These are phyloP conservation scores for Alternaria sp. DNA, from an alignment of 2,329 filamentous ascomycete species.

Conservation along the genomic window DNA sequence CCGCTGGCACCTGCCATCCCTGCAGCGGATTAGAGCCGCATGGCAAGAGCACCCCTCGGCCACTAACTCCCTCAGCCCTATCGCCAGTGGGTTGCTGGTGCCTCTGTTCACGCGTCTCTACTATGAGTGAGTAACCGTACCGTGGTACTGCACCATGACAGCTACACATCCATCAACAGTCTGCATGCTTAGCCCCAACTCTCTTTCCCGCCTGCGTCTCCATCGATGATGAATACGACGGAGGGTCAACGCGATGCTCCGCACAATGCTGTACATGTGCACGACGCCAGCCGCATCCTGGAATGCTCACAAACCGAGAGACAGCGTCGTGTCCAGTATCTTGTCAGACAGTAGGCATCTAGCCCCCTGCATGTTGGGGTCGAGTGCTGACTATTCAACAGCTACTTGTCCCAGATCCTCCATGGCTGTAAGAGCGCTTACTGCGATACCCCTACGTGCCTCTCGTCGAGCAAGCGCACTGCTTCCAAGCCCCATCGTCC, in stretches of 20 bases:
- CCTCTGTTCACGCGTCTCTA: background rate
- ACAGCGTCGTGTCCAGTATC: conserved; percentile 43
- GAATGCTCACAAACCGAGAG: conserved; percentile 41
- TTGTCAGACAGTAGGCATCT: conserved; percentile 42
- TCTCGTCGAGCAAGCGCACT: conserved; percentile 76
- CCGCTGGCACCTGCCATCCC: conserved; percentile 21
- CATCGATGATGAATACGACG: conserved; percentile 35
- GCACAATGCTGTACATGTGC: conserved; percentile 29
- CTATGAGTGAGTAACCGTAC: background rate
- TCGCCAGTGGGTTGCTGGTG: background rate
- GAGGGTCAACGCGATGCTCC: conserved; percentile 18
- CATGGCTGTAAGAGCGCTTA: conserved; percentile 75
- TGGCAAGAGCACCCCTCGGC: conserved; percentile 22
- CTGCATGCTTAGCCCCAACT: conserved; percentile 5
- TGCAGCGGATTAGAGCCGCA: conserved; percentile 24
- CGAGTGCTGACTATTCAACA: conserved; percentile 47
- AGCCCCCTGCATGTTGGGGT: conserved; percentile 12
- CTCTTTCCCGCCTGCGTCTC: background rate
- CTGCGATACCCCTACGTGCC: conserved; percentile 81
- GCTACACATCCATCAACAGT: conserved; percentile 4
- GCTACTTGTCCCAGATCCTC: conserved; percentile 83
- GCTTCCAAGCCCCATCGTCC: conserved; percentile 75
- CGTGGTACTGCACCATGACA: conserved; percentile 7
- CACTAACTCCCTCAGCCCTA: conserved; percentile 24
- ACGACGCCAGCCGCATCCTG: conserved; percentile 38